Evolutionary conservation across 2,329 filamentous ascomycete genomes (phyloP).

Genomic region (Alternaria postmessia): DNA sequence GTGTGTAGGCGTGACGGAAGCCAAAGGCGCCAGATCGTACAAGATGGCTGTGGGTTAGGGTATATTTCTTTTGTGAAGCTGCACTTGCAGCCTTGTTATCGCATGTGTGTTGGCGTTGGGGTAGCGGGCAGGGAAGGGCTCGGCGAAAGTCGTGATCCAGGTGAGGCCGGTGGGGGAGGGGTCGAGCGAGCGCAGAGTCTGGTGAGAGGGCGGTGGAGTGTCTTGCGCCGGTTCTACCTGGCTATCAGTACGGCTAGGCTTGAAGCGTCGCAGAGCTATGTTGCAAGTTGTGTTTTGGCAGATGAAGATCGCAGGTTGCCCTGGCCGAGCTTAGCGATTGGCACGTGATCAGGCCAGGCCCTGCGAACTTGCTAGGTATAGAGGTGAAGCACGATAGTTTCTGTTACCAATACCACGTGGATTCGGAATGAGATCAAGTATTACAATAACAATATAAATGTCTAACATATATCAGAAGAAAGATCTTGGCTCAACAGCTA

Average conservation of each 20-base stretch:
- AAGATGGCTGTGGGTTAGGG: neutral
- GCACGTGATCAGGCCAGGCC: slow-evolving; percentile 24
- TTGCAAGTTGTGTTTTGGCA: slow-evolving; percentile 20
- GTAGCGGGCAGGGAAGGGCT: slow-evolving; percentile 14
- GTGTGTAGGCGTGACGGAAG: slow-evolving; percentile 7
- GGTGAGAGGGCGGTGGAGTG: slow-evolving; percentile 1
- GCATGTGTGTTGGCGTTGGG: slow-evolving; percentile 22
- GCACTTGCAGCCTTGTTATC: slow-evolving; percentile 28
- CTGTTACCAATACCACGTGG: neutral
- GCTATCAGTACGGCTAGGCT: slow-evolving; percentile 8
- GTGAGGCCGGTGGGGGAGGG: slow-evolving; percentile 23
- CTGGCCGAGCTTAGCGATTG: slow-evolving; percentile 28
- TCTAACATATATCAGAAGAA: neutral
- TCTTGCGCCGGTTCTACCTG: neutral
- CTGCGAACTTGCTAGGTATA: neutral
- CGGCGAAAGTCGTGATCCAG: slow-evolving; percentile 19
- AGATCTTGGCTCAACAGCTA: neutral
- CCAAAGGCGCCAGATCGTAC: slow-evolving; percentile 4
- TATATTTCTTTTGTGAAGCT: slow-evolving; percentile 17
- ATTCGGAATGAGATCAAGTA: neutral
- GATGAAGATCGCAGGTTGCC: slow-evolving; percentile 24
- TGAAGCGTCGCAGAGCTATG: slow-evolving; percentile 10
- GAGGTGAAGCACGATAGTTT: neutral
- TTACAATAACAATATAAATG: neutral
- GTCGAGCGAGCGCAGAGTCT: slow-evolving; percentile 23